Evolutionary conservation across 306 rosid species (phyloP).

Genomic region (Dalbergia oliveri): DNA sequence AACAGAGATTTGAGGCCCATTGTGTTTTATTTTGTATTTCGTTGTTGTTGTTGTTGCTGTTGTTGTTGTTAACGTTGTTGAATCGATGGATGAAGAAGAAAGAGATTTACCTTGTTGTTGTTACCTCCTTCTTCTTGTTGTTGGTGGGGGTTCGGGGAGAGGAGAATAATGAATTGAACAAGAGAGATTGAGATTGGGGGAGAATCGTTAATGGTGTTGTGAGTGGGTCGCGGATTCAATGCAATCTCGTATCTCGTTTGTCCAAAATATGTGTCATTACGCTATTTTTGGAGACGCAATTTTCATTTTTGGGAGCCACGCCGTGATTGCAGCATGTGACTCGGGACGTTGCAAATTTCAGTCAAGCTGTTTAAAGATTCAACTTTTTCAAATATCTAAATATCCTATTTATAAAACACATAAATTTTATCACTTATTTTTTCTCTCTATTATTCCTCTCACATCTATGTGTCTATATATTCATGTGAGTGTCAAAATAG

Average conservation of each 20-base stretch:
- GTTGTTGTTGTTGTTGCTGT: neutral
- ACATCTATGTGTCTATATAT: no score
- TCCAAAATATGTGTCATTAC: neutral
- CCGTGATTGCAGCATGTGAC: slow-evolving; percentile 39
- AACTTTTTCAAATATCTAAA: no score
- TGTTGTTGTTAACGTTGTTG: neutral
- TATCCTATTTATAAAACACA: no score
- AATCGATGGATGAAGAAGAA: neutral
- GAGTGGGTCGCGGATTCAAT: neutral
- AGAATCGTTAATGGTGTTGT: neutral
- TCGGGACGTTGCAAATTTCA: neutral
- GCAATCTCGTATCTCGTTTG: neutral
- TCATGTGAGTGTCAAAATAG: no score
- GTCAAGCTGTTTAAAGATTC: no score
- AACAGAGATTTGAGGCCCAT: slow-evolving; percentile 81
- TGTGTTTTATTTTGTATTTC: neutral
- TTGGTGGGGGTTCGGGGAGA: neutral
- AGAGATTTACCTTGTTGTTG: neutral
- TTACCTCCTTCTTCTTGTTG: neutral
- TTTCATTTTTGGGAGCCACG: neutral
- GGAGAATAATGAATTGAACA: neutral
- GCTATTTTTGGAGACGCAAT: slow-evolving; percentile 6
- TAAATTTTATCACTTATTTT: no score
- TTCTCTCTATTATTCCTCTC: no score
- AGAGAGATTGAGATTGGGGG: neutral